These are phyloP conservation scores for Endocladia muricata DNA, from an alignment of 31 red algal genomes.

Conservation along the genomic window DNA sequence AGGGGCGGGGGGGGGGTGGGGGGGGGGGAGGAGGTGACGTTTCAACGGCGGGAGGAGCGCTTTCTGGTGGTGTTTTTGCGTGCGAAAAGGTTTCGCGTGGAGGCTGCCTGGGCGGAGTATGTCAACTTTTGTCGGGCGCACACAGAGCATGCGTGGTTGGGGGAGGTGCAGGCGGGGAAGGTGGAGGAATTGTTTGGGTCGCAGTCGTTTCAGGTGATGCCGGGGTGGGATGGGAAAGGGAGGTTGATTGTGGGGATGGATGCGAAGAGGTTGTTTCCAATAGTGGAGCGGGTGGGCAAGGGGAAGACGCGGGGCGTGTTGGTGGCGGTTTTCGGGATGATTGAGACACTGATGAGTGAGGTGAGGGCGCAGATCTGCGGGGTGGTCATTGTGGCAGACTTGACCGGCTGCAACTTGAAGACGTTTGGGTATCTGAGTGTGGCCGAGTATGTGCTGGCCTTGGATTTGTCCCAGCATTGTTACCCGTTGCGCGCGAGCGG, in stretches of 20 bases:
- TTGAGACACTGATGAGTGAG: slow-evolving; percentile 38
- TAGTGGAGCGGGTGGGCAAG: slow-evolving; percentile 26
- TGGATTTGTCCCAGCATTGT: slow-evolving; percentile 46
- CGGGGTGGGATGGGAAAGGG: slow-evolving; percentile 25
- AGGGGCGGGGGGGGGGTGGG: too few species aligned
- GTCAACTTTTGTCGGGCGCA: slow-evolving; percentile 38
- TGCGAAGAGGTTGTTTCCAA: slow-evolving; percentile 29
- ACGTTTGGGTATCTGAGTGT: slow-evolving; percentile 39
- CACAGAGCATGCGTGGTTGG: slow-evolving; percentile 38
- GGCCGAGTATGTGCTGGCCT: slow-evolving; percentile 22
- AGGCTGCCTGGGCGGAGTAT: slow-evolving; percentile 29
- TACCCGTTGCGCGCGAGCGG: slow-evolving; percentile 45
- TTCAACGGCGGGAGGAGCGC: too few species aligned
- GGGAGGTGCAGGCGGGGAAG: slow-evolving; percentile 4
- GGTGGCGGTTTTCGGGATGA: slow-evolving; percentile 37
- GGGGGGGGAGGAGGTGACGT: too few species aligned
- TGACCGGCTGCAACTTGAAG: slow-evolving; percentile 21
- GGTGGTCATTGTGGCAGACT: slow-evolving; percentile 36
- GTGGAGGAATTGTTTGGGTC: slow-evolving; percentile 38
- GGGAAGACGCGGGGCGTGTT: neutral
- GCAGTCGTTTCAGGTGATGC: slow-evolving; percentile 34
- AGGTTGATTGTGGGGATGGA: slow-evolving; percentile 47
- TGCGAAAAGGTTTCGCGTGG: slow-evolving; percentile 30
- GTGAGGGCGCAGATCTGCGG: slow-evolving; percentile 51
- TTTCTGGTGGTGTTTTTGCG: slow-evolving; percentile 42